Evolutionary conservation across 2,329 filamentous ascomycete genomes (phyloP), one percentile per base, ranked within the genome.

Genomic region (Aspergillus hiratsukae): DNA sequence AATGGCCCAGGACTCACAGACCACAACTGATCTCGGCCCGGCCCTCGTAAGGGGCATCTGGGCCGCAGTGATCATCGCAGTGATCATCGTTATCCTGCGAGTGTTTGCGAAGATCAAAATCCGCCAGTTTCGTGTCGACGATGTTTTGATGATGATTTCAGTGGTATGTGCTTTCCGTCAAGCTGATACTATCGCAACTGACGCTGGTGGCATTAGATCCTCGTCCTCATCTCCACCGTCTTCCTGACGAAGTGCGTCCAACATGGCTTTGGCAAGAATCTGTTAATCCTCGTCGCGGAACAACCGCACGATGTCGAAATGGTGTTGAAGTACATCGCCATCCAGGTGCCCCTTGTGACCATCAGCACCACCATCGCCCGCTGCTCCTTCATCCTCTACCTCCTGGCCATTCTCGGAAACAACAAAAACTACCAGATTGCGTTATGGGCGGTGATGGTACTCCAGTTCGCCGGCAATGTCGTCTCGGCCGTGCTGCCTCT

Each of bases 81-180:
- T 59, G 7, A 31, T 70, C 49, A 64, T 70, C 58, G 58, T 69
- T 27, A 49, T 64, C 11, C 55, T 70, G 6, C 55, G 68, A 3
- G 57, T 70, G 48, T 56, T 65, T 53, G 68, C 67, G 7, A 70
- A 70, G 55, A 49, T 69, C 48, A 69, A 68, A 52, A 66, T 70
- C 51, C 61, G 58, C 48, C 63, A 68, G 23, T 68, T 70, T 43
- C 53, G 59, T 27, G 43, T 64, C 11, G 68, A 70, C 48, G 68
- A 70, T 64, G 63, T 67, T 4, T 43, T 70, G 45, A 70, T 70
- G 67, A 58, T 70, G 31, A 19, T 69, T 9, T 63, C 68, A 4
- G 50, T 59, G 60, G 68, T 69, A 62, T 53, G 58, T 48, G 7
- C n/a, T 11, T 11, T 21, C 14, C 27, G 11, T 45, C 48, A 17